phyloP scores from a whole-genome alignment of 805 yeast genomes.

The Wickerhamiella dianesei region DNA sequence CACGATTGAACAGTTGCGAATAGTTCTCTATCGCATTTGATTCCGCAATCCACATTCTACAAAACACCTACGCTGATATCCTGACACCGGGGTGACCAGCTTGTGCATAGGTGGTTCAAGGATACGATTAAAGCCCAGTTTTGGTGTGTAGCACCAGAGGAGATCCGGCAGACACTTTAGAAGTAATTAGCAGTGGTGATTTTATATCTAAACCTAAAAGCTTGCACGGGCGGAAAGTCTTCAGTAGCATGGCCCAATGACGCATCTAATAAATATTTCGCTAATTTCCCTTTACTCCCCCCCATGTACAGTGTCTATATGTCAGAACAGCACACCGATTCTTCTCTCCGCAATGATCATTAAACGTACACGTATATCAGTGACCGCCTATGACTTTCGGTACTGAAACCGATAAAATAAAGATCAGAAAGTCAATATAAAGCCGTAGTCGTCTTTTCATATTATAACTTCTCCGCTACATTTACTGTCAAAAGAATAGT shows the following conservation, averaged over 20 bases:
- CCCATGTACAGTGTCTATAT: background rate
- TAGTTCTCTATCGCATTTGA: background rate
- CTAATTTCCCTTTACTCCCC: background rate
- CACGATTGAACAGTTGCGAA: slow-evolving; percentile 7
- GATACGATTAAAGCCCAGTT: too few species aligned
- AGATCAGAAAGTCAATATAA: too few species aligned
- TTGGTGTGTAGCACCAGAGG: background rate
- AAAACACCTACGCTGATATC: too few species aligned
- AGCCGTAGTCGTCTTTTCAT: too few species aligned
- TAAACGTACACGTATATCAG: too few species aligned
- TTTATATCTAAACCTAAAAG: background rate
- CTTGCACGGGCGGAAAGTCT: too few species aligned
- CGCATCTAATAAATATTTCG: background rate
- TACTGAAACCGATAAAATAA: too few species aligned
- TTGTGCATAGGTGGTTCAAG: too few species aligned
- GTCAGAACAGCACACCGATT: background rate
- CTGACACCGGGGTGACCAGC: too few species aligned
- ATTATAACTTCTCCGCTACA: background rate
- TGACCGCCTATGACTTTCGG: too few species aligned
- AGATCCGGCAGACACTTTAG: background rate
- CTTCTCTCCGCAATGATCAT: too few species aligned
- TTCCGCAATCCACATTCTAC: too few species aligned
- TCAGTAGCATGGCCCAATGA: background rate
- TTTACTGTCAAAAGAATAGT: slow-evolving; percentile 10
- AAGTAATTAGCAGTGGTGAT: background rate